Evolutionary conservation across 2,329 filamentous ascomycete species (phyloP).

Genomic region (Paraphoma chrysanthemicola): DNA sequence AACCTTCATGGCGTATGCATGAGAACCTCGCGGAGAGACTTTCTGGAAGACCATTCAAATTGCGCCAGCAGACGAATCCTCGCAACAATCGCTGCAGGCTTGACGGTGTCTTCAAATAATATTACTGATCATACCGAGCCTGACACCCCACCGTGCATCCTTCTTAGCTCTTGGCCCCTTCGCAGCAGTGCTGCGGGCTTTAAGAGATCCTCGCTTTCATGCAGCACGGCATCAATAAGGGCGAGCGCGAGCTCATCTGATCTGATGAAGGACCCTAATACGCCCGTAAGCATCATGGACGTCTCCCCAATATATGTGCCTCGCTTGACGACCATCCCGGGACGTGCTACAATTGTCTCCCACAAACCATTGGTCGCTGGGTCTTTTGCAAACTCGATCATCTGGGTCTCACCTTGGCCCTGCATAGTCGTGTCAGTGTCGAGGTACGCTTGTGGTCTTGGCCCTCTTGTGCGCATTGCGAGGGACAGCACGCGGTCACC

Average conservation of each 20-base stretch:
- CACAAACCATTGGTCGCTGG: constrained; percentile 8
- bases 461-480: neutral
- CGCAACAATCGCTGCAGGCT: too few relatives aligned
- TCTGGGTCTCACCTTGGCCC: constrained; percentile 18
- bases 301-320: constrained; percentile 12
- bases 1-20: too few relatives aligned
- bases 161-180: constrained; percentile 10
- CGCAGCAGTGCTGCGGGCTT: constrained; percentile 10
- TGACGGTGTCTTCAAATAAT: too few relatives aligned
- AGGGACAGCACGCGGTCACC: neutral
- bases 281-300: constrained; percentile 14
- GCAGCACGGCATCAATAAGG: constrained; percentile 14
- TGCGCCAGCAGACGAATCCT: too few relatives aligned
- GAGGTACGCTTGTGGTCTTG: neutral
- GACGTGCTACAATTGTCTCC: constrained; percentile 22
- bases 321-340: constrained; percentile 15
- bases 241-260: constrained; percentile 26
- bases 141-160: neutral
- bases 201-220: constrained; percentile 17
- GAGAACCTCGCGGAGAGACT: too few relatives aligned
- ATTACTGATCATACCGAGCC: neutral
- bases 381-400: constrained; percentile 19
- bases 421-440: neutral
- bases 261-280: constrained; percentile 19
- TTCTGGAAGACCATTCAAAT: too few relatives aligned